Base-by-base conservation (phyloP, 768 basidiomycete species). In the Leccinellum luteum region DNA sequence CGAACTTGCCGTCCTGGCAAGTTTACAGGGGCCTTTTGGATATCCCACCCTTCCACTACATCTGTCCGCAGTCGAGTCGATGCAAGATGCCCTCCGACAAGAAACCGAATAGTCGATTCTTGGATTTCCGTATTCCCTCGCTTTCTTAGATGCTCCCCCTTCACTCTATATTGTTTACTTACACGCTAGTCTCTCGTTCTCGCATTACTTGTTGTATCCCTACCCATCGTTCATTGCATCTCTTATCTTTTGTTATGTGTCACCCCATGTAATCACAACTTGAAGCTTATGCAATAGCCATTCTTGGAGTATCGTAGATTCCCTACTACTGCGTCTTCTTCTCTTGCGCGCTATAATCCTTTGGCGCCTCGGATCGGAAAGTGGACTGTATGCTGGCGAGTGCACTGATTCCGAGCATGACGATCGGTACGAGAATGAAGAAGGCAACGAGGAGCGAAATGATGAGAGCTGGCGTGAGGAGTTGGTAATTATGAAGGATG, bases 401-500 rank as follows among this genome's bases (percentile, higher is more conserved):
- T 0, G 90, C 83, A 21, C 73, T 77, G 52, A 92, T 78, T 28
- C 86, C 86, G 38, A 88, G 55, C 67, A 85, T 74, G 12, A 90
- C 67, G 48, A 87, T 71, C 1, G 92, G 89, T 23, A 92, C 66
- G 13, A 90, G 75, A 51, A 90, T 65, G 69, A 90, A 88, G 65
- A 92, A 76, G 0, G 75, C 73, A 47, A 92, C 72, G 50, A 92
- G 78, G 17, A 92, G 79, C 7, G 78, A 69, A 4, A 78, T 80
- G 70, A 92, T 89, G 49, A 93, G 78, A 1, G 80, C 87, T 1
- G 91, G 87, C 0, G 89, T 90, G 49, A 92, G 81, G 48, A 91
- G 79, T 67, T 91, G 89, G 70, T 91, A 92, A 32, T 78, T 82
- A 59, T 85, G 79, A 27, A 92, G 79, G 55, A 92, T 84, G 10